Percentiles rank a stretch among this genome's conserved stretches.
Evolutionary conservation across 768 basidiomycete genomes (phyloP).

Genomic region (Russula earlei): DNA sequence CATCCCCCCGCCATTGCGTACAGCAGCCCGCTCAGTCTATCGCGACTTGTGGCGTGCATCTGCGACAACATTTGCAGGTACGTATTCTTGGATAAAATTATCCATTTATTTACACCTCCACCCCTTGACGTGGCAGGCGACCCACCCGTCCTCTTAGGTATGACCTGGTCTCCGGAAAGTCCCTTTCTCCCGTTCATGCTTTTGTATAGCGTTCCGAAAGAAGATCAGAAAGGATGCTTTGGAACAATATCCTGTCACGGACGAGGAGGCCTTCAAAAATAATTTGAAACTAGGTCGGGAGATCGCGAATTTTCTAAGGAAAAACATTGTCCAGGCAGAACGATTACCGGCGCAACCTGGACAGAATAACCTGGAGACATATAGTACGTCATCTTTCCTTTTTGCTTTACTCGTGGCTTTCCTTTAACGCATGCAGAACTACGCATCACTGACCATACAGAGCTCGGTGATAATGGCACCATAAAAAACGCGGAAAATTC

Average conservation of each 20-base stretch:
- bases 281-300: constrained; percentile 56
- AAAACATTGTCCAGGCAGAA: constrained; percentile 79
- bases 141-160: constrained; percentile 45
- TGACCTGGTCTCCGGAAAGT: neutral
- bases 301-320: constrained; percentile 61
- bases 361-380: constrained; percentile 36
- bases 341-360: constrained; percentile 32
- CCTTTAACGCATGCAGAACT: constrained; percentile 40
- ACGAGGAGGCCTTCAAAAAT: constrained; percentile 41
- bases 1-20: constrained; percentile 44
- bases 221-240: constrained; percentile 59
- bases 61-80: constrained; percentile 55
- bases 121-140: constrained; percentile 37
- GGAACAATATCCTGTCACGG: constrained; percentile 32
- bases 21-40: constrained; percentile 67
- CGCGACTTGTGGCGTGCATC: constrained; percentile 62
- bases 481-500: constrained; percentile 53
- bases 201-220: constrained; percentile 49
- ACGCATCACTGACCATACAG: constrained; percentile 69
- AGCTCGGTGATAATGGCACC: constrained; percentile 76
- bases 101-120: neutral
- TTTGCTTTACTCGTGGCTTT: neutral
- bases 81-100: neutral
- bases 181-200: neutral
- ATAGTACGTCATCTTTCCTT: constrained; percentile 38